A percentile compares a stretch with the other conserved stretches of the same genome.
These are phyloP conservation scores for Ganoderma resinaceum DNA, from an alignment of 1,284 basidiomycete genomes.

Conservation along the genomic window DNA sequence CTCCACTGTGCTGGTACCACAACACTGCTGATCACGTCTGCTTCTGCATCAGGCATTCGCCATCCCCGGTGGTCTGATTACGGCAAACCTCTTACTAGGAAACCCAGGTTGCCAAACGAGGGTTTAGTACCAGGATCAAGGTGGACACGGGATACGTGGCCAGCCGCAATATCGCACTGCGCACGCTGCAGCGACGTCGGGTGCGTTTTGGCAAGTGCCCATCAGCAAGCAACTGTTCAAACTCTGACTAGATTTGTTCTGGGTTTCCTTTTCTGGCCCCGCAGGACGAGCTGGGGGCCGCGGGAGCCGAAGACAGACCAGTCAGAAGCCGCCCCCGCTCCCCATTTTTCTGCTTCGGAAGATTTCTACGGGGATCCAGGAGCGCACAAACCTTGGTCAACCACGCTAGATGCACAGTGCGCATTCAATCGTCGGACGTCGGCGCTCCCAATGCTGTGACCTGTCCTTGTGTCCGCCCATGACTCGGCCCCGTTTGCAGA, in stretches of 20 bases:
- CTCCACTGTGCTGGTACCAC: constrained; percentile 1
- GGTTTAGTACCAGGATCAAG: not conserved
- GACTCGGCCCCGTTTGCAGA: constrained; percentile 19
- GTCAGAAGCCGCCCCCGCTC: not conserved
- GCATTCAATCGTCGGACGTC: constrained; percentile 23
- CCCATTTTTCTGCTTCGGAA: constrained; percentile 9
- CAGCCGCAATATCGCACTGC: not conserved
- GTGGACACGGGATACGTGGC: not conserved
- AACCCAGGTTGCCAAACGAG: not conserved
- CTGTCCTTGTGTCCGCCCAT: constrained; percentile 14
- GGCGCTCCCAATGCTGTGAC: constrained; percentile 28
- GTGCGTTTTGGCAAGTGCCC: constrained; percentile 11
- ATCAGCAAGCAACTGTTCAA: constrained; percentile 4
- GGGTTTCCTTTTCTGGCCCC: constrained; percentile 16
- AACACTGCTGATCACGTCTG: constrained; percentile 15
- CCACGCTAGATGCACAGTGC: constrained; percentile 12
- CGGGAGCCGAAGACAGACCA: constrained; percentile 12
- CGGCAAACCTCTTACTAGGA: not conserved
- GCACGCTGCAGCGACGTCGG: constrained; percentile 13
- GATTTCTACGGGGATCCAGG: constrained; percentile 4
- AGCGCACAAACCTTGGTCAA: constrained; percentile 15
- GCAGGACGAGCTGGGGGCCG: constrained; percentile 14
- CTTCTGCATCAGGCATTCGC: constrained; percentile 8
- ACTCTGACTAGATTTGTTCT: constrained; percentile 4
- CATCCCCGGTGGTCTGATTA: constrained; percentile 1